Evolutionary conservation across 805 yeast species (phyloP).

Genomic region (Wickerhamia fluorescens): DNA sequence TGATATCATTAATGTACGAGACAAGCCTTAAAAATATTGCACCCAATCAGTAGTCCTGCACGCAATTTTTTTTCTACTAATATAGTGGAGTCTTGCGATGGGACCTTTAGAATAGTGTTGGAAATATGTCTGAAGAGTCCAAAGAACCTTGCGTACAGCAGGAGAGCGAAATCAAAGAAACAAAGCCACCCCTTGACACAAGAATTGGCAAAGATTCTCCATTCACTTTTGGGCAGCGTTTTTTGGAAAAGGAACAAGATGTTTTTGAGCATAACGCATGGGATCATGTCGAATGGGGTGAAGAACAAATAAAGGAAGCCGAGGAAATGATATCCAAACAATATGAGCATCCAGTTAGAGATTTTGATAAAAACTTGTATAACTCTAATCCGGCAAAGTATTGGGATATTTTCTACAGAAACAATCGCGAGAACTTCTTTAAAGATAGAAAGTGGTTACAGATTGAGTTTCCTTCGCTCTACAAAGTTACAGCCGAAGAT

Average conservation of each 20-base stretch:
- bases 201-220: constrained; percentile 83
- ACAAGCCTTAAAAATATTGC: no score
- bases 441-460: constrained; percentile 95
- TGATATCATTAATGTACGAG: no score
- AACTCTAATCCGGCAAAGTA: constrained; percentile 85
- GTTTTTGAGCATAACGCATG: constrained; percentile 93
- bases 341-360: constrained; percentile 76
- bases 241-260: constrained; percentile 60
- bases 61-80: no score
- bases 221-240: constrained; percentile 86
- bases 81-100: no score
- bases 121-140: no score
- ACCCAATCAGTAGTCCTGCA: no score
- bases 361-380: constrained; percentile 71
- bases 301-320: constrained; percentile 74
- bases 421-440: constrained; percentile 89
- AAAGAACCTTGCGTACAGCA: no score
- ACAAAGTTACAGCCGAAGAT: constrained; percentile 60
- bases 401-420: constrained; percentile 92
- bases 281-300: constrained; percentile 98
- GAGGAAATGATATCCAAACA: constrained; percentile 68
- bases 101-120: no score
- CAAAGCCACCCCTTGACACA: constrained; percentile 40
- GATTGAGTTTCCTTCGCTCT: constrained; percentile 84
- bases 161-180: constrained; percentile 1